phyloP scores from a whole-genome alignment of 495 filamentous ascomycete genomes.

The Hypoxylon fragiforme region DNA sequence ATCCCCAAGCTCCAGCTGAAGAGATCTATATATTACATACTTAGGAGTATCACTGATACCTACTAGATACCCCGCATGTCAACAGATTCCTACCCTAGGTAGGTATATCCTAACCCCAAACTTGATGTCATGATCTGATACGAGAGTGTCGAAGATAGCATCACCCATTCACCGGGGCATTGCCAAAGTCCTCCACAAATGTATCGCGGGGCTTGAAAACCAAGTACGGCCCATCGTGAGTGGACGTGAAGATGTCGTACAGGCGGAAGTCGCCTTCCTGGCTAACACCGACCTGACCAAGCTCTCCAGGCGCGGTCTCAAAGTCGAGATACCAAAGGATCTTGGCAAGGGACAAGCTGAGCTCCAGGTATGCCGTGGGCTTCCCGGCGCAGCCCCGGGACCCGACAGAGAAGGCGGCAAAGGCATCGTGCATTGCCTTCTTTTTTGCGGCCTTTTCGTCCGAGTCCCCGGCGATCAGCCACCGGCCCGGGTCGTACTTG shows the following conservation, averaged over 20 bases:
- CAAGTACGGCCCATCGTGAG: slow-evolving; percentile 22
- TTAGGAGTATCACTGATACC: too few relatives aligned
- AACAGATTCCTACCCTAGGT: too few relatives aligned
- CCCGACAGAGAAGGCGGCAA: slow-evolving; percentile 50
- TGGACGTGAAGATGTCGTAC: slow-evolving; percentile 36
- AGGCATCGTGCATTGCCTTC: slow-evolving; percentile 36
- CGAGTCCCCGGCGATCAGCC: slow-evolving; percentile 35
- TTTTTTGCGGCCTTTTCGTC: not conserved
- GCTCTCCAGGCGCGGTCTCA: slow-evolving; percentile 22
- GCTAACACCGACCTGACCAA: slow-evolving; percentile 15
- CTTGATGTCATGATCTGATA: not conserved
- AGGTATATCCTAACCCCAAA: not conserved
- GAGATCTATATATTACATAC: too few relatives aligned
- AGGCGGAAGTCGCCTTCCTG: slow-evolving; percentile 42
- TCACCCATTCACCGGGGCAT: slow-evolving; percentile 1
- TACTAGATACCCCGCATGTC: too few relatives aligned
- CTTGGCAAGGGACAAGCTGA: slow-evolving; percentile 39
- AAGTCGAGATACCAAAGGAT: slow-evolving; percentile 43
- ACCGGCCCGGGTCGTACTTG: slow-evolving; percentile 48
- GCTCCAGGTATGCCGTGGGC: slow-evolving; percentile 46
- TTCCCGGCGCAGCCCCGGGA: slow-evolving; percentile 50
- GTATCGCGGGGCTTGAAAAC: slow-evolving; percentile 18
- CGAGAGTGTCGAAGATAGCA: not conserved
- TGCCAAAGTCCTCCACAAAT: slow-evolving; percentile 17
- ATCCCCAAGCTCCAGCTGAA: too few relatives aligned